phyloP scores from a whole-genome alignment of 768 basidiomycete species.

The Cystobasidium onofrii region DNA sequence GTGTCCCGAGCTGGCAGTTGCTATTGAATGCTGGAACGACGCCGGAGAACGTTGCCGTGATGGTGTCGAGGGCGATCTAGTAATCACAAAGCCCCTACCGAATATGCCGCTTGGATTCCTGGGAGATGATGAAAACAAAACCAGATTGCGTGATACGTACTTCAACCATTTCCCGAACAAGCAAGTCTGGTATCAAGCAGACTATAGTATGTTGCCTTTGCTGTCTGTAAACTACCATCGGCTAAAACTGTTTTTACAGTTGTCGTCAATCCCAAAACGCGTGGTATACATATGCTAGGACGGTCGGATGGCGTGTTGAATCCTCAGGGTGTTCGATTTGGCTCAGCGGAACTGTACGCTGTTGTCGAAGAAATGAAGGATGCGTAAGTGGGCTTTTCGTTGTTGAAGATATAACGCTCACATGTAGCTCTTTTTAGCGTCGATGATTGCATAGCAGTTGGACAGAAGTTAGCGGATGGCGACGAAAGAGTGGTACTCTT shows the following conservation, averaged over 20 bases:
- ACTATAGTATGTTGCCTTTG: neutral
- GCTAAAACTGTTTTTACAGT: neutral
- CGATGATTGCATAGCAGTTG: slow-evolving; percentile 41
- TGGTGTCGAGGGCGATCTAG: slow-evolving; percentile 40
- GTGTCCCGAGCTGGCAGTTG: slow-evolving; percentile 37
- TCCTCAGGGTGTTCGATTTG: slow-evolving; percentile 41
- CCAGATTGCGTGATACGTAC: slow-evolving; percentile 37
- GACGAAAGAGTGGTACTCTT: slow-evolving; percentile 43
- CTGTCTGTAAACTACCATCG: neutral
- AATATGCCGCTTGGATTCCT: slow-evolving; percentile 41
- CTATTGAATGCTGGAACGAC: slow-evolving; percentile 39
- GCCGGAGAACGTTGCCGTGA: slow-evolving; percentile 36
- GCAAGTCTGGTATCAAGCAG: slow-evolving; percentile 40
- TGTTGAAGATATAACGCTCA: neutral
- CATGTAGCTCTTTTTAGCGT: slow-evolving; percentile 20
- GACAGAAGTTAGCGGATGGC: slow-evolving; percentile 38
- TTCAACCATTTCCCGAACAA: slow-evolving; percentile 38
- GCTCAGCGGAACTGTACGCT: slow-evolving; percentile 33
- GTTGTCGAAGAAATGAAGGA: slow-evolving; percentile 40
- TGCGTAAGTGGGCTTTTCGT: neutral
- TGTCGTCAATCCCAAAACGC: slow-evolving; percentile 33
- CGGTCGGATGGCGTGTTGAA: slow-evolving; percentile 37
- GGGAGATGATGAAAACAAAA: slow-evolving; percentile 36
- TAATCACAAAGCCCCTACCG: slow-evolving; percentile 41
- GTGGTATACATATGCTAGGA: slow-evolving; percentile 39